Evolutionary conservation across 2,329 filamentous ascomycete genomes (phyloP), one percentile per base, ranked within the genome.

Genomic region (Aspergillus carbonarius): DNA sequence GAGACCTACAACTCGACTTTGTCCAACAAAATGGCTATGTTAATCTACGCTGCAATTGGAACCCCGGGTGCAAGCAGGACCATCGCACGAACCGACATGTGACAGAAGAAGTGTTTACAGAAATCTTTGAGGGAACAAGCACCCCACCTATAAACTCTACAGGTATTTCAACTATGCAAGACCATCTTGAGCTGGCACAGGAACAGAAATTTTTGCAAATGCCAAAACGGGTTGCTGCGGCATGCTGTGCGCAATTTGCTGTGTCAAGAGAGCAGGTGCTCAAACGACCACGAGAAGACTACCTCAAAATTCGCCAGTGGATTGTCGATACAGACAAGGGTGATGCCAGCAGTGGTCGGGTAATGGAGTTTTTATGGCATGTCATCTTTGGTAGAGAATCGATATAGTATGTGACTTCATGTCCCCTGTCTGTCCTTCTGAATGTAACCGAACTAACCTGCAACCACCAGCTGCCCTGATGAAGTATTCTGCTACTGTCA

Each of bases 291-390:
- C 71, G 72, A 46, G 76, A 76, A 9, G 83, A 85, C 59, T 89
- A 88, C 63, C 66, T 83, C 15, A 78, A 78, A 39, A 84, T 82
- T 68, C 78, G 85, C 4, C 74, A 85, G 47, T 89, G 86, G 87
- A 63, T 88, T 40, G 67, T 86, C n/a, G 76, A 79, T 9, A 85
- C 85, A 2, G 72, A 79, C 4, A 69, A 85, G 52, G 77, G 77
- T 5, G 84, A 88, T 67, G 78, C 79, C 17, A 71, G 82, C 25
- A 85, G 81, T 27, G 86, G 86, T 1, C 76, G 86, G 20, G 80
- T 88, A 2, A 81, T 88, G 69, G 86, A 89, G 68, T 88, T 87
- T 64, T 72, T 86, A 17, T 89, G 86, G 86, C 87, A 89, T 69
- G 79, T 85, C 70, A 78, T 81, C 70, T 83, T 78, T 58, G 74